A percentile compares a stretch with the other conserved stretches of the same genome.
Conservation (phyloP, 2,329 filamentous ascomycete genomes). For the Aureobasidium uvarum region DNA sequence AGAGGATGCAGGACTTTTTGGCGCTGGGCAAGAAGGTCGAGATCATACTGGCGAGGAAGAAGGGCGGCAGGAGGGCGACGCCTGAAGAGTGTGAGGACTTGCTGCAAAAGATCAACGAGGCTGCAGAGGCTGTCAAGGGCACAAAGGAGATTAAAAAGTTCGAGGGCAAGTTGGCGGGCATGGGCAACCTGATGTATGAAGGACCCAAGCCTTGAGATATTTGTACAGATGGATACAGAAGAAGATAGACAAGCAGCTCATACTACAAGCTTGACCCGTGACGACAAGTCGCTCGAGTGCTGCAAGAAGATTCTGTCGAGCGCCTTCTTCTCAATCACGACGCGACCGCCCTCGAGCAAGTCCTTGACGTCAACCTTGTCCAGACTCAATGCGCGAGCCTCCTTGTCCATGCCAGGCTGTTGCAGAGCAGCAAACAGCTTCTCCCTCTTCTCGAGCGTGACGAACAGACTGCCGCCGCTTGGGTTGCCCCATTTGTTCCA, state of each 20-base stretch:
- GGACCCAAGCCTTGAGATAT: slow-evolving; percentile 33
- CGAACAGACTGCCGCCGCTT: slow-evolving; percentile 70
- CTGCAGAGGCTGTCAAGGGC: slow-evolving; percentile 45
- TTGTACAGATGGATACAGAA: slow-evolving; percentile 5
- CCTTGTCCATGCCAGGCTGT: slow-evolving; percentile 56
- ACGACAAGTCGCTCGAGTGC: slow-evolving; percentile 63
- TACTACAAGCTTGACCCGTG: slow-evolving; percentile 11
- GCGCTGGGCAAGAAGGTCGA: slow-evolving; percentile 73
- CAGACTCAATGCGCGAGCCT: slow-evolving; percentile 67
- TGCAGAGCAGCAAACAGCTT: slow-evolving; percentile 67
- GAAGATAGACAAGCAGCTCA: not conserved
- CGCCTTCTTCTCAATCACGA: slow-evolving; percentile 82
- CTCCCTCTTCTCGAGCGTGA: slow-evolving; percentile 62
- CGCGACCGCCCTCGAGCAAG: slow-evolving; percentile 75
- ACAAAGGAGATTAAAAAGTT: slow-evolving; percentile 49
- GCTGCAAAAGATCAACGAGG: slow-evolving; percentile 52
- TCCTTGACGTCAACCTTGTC: slow-evolving; percentile 96
- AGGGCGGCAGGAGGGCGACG: slow-evolving; percentile 59
- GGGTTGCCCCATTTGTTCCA: slow-evolving; percentile 67
- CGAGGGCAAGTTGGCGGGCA: slow-evolving; percentile 49
- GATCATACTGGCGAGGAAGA: slow-evolving; percentile 67
- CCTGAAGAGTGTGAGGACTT: slow-evolving; percentile 61
- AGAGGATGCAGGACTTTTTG: slow-evolving; percentile 67
- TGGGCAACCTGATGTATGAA: slow-evolving; percentile 49
- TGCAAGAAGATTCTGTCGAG: slow-evolving; percentile 69